Evolutionary conservation across 164 flowering plant genomes (phyloP), one percentile per base, ranked within the genome.

Genomic region (Litsea cubeba): DNA sequence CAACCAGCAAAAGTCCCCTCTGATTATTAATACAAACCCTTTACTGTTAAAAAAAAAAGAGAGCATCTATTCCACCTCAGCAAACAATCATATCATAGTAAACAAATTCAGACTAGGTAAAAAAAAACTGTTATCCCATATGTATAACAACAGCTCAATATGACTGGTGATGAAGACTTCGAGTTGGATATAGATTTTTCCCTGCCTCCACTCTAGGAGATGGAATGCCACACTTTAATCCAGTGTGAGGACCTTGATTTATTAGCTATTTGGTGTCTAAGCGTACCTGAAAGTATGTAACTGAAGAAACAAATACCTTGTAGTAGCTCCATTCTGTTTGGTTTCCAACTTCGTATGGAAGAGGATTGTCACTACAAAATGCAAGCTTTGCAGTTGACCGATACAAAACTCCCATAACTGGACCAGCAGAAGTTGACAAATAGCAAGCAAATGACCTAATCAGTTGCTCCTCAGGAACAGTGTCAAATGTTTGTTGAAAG

Each of bases 401-500:
- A 82, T 94, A 92, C 28, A 94, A 49, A 72, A 82, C 84, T 68
- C 95, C 97, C 91, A 92, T 87, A 26, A 94, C 95, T 62, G 97
- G 98, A 75, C 98, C 98, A 50, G 94, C 95, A 67, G 98, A 92
- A 22, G 97, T 94, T 68, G 97, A 93, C 14, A 95, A 83, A 78
- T 91, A 95, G 87, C 97, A 94, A 12, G 98, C 98, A 85, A 78
- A 95, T 62, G 93, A 77, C 75, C 87, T 84, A 20, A 70, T 78
- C 76, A 95, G 95, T 62, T 91, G 78, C 81, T 95, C 98, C 76
- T 90, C 97, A 3, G 95, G 87, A 79, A 81, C 83, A 24, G 91
- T 85, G 77, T 90, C 94, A 83, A 95, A 95, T 69, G 85, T 85
- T 71, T 85, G 89, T 58, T 76, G 81, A 76, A 95, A 95, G 54